phyloP scores from a whole-genome alignment of 371 early-diverging fungal species.

The Lichtheimia ramosa region DNA sequence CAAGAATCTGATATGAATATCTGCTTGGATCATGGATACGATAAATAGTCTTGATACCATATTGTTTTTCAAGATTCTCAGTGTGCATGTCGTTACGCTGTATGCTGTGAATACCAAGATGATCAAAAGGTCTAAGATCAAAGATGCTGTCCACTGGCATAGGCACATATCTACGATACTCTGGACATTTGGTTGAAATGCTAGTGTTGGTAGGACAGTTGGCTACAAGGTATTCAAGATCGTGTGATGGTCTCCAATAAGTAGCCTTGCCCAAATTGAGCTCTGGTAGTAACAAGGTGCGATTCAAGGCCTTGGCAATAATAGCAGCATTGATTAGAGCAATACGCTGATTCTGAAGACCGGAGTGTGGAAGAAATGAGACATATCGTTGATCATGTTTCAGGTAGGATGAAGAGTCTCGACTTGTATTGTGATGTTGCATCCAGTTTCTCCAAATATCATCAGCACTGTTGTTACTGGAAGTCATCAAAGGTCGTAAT shows the following conservation, averaged over 20 bases:
- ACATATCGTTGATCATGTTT: constrained; percentile 31
- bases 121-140: constrained; percentile 23
- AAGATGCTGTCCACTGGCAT: constrained; percentile 36
- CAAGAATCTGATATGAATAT: constrained; percentile 36
- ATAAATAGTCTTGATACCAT: constrained; percentile 14
- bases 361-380: constrained; percentile 61
- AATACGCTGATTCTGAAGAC: constrained; percentile 60
- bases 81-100: constrained; percentile 23
- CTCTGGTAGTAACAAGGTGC: constrained; percentile 56
- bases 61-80: constrained; percentile 18
- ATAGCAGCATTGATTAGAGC: constrained; percentile 56
- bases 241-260: constrained; percentile 26
- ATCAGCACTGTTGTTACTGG: too few species aligned
- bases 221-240: constrained; percentile 14
- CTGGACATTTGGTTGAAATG: constrained; percentile 24
- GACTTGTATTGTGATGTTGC: neutral
- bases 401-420: neutral
- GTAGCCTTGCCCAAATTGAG: constrained; percentile 39
- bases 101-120: constrained; percentile 16
- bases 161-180: constrained; percentile 42
- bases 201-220: constrained; percentile 9
- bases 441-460: too few species aligned
- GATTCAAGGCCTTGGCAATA: constrained; percentile 54
- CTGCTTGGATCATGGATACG: constrained; percentile 19
- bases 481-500: too few species aligned